Conservation (phyloP, 345 rosid genomes). For the Carallia pectinifolia region DNA sequence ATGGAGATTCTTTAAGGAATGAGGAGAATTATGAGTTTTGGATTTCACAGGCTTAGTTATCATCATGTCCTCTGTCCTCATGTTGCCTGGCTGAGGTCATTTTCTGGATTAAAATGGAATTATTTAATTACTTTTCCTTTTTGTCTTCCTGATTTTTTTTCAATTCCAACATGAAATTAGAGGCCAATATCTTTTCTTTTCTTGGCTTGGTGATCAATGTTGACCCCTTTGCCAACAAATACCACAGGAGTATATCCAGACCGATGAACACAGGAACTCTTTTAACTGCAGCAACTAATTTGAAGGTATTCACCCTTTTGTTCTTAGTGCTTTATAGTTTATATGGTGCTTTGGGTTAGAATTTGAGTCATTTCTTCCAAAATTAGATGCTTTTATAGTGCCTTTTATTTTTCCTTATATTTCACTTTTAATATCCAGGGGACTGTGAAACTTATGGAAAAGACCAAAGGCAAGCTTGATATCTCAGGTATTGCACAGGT, state of each 20-base stretch:
- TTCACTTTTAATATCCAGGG: constrained; percentile 37
- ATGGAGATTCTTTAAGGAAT: not conserved
- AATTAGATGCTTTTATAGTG: constrained; percentile 4
- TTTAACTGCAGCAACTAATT: constrained; percentile 30
- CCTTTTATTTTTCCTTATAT: not conserved
- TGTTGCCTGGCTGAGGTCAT: too few species aligned
- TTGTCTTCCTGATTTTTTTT: too few species aligned
- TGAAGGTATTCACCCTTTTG: constrained; percentile 40
- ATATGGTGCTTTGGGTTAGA: not conserved
- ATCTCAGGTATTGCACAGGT: constrained; percentile 38
- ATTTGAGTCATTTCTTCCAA: not conserved
- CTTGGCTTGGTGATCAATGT: not conserved
- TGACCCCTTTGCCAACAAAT: constrained; percentile 3
- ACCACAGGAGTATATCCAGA: constrained; percentile 35
- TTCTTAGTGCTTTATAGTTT: constrained; percentile 3
- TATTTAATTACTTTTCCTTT: too few species aligned
- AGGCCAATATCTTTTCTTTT: not conserved
- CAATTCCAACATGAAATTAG: not conserved
- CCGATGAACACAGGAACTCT: constrained; percentile 28
- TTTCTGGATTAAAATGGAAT: too few species aligned
- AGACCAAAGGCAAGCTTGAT: constrained; percentile 38
- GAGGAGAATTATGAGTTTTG: not conserved
- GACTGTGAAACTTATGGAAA: constrained; percentile 29
- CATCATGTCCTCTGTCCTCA: too few species aligned
- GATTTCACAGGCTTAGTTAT: not conserved